Evolutionary conservation across 345 rosid species (phyloP), one percentile per base, ranked within the genome.

Genomic region (Syzygium jambos): DNA sequence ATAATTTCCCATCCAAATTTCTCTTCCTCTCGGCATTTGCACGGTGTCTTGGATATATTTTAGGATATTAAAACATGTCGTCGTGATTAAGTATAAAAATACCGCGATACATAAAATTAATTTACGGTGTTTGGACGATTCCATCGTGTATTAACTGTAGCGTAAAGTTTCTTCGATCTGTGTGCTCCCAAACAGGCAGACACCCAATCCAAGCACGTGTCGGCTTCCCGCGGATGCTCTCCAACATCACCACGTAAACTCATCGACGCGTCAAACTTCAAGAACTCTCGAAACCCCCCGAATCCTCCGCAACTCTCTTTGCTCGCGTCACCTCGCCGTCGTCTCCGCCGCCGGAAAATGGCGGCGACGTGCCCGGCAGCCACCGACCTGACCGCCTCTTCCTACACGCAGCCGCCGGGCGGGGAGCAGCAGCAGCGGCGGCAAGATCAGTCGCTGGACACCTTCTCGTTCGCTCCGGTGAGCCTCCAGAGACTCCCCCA

Each of bases 401-500:
- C 82, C 57, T 5, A 57, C 88, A 3, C 61, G 17, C 49, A 53
- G 46, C 29, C 86, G 46, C 61, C 86, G 25, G 34, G 46, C 5
- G 43, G 43, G 0, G 5, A 68, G 15, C 61, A 27, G 57, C 87
- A 46, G 34, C 43, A 3, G 78, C 78, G 10, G 80, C 80, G 43
- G 2, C 49, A 9, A 19, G 82, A 73, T 38, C 82, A 73, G 7
- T 73, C 82, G 49, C 27, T 9, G 8, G 86, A 61, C 54, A 12
- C 56, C 51, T 51, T 85, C 19, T 85, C 90, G 15, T 52, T 90
- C 46, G 86, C 90, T 25, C 57, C 91, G 41, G 56, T 92, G 51
- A 87, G 86, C 29, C 91, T 92, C 88, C 90, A 61, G 34, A 87
- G 85, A 46, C 90, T 93, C 23, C 93, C 96, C 34, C 94, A 90